A percentile compares a stretch with the other conserved stretches of the same genome.
These are phyloP conservation scores for Helianthus annuus DNA, from an alignment of 129 eudicot genomes.

Conservation along the genomic window DNA sequence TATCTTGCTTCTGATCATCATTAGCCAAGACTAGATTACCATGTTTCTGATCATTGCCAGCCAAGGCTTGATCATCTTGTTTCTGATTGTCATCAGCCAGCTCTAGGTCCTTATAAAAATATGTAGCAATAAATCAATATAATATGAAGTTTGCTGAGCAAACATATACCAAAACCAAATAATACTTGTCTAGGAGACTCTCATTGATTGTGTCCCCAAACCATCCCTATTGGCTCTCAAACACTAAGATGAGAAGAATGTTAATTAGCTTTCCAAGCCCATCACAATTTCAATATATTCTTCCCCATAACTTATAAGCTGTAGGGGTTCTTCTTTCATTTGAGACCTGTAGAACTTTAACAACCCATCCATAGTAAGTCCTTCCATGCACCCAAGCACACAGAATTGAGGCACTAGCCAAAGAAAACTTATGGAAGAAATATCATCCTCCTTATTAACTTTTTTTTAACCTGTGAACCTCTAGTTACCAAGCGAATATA, in stretches of 20 bases:
- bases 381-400: constrained; percentile 30
- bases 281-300: constrained; percentile 19
- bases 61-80: not conserved
- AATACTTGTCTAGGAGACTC: constrained; percentile 20
- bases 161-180: not conserved
- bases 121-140: not conserved
- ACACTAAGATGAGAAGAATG: constrained; percentile 1
- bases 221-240: not conserved
- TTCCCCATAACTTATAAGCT: constrained; percentile 18
- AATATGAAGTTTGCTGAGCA: constrained; percentile 1
- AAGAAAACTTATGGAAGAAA: constrained; percentile 25
- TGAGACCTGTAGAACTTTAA: constrained; percentile 13
- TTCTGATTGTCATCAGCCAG: not conserved
- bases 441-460: not conserved
- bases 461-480: constrained; percentile 19
- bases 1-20: not conserved
- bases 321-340: not conserved
- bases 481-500: constrained; percentile 4
- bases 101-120: not conserved
- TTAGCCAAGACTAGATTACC: not conserved
- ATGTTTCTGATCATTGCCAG: not conserved
- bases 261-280: constrained; percentile 12
- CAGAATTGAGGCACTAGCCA: constrained; percentile 27
- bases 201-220: constrained; percentile 16
- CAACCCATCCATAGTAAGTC: constrained; percentile 17